Evolutionary conservation across 2,329 filamentous ascomycete species (phyloP).

Genomic region (Mariannaea sp.): DNA sequence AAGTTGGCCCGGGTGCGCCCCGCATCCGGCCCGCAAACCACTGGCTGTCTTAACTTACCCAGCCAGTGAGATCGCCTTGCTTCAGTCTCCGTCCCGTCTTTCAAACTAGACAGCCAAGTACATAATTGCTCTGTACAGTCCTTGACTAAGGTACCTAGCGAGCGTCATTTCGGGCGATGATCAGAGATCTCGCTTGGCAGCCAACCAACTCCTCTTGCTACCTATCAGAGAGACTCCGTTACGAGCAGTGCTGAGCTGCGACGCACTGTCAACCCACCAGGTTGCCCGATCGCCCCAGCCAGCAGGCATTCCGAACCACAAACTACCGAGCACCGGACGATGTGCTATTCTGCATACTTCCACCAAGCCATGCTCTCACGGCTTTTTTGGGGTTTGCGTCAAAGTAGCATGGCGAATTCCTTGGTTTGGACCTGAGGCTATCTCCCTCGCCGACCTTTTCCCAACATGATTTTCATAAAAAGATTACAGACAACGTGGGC

Average conservation of each 20-base stretch:
- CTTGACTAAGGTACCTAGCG: conserved; percentile 18
- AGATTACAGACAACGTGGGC: no score
- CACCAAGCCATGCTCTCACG: not conserved
- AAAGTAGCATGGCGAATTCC: no score
- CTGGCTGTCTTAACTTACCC: not conserved
- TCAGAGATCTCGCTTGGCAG: conserved; percentile 37
- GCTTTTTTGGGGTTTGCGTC: not conserved
- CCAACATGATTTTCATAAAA: not conserved
- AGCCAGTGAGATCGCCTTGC: no score
- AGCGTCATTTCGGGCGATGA: conserved; percentile 34
- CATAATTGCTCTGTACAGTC: conserved; percentile 10
- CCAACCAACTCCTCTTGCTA: conserved; percentile 33
- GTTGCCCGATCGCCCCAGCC: conserved; percentile 19
- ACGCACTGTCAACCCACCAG: conserved; percentile 34
- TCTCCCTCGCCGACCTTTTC: no score
- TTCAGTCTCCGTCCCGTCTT: conserved; percentile 2
- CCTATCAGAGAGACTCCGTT: conserved; percentile 26
- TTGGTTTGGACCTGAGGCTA: no score
- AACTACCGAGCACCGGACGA: not conserved
- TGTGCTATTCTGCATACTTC: not conserved
- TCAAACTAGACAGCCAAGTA: not conserved
- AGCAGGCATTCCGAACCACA: not conserved
- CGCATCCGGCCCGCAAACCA: conserved; percentile 8
- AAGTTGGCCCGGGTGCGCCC: no score
- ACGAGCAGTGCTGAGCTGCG: conserved; percentile 32